Evolutionary conservation across 2,329 filamentous ascomycete species (phyloP), one percentile per base, ranked within the genome.

Genomic region (Aspergillus flavus): DNA sequence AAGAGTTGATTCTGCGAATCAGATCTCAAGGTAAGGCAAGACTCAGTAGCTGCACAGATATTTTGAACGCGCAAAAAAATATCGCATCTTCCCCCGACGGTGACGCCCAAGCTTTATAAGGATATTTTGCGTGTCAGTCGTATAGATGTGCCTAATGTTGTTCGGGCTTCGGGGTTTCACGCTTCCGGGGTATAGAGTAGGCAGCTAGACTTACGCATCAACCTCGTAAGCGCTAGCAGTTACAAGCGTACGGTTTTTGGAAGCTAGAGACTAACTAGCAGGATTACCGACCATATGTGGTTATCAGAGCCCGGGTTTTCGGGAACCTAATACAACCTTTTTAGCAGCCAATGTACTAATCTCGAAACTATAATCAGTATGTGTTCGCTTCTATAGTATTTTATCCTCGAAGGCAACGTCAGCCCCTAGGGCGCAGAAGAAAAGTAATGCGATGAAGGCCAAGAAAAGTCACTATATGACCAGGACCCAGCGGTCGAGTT

Each of bases 401-500:
- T 7, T 32, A 55, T 23, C 32, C 52, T 54, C 19, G 21, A 23
- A 28, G 52, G 30, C 52, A 39, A 21, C 52, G n/a, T 55, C 30
- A 54, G 32, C 30, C 34, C 30, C 14, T 14, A 12, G 11, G n/a
- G 32, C 10, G 16, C 14, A 16, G 52, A 26, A 16, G 32, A 21
- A 36, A 10, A 26, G 9, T 21, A 54, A 6, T 21, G 52, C 6
- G n/a, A 54, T 50, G 26, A 23, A 16, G 30, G 10, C 52, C 28
- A 21, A 11, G 1, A 77, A n/a, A 32, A 78, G 1, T 46, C 52
- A 55, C 21, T 55, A 36, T 54, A 36, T 55, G 32, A 9, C 32
- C 34, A 41, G 23, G 19, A 21, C 19, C 52, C 52, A 6, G 32
- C 19, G 9, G 28, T 36, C 52, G 28, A 12, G 12, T 23, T 55